Base-by-base conservation (phyloP, 2,329 filamentous ascomycete species). In the Mollisia scopiformis region DNA sequence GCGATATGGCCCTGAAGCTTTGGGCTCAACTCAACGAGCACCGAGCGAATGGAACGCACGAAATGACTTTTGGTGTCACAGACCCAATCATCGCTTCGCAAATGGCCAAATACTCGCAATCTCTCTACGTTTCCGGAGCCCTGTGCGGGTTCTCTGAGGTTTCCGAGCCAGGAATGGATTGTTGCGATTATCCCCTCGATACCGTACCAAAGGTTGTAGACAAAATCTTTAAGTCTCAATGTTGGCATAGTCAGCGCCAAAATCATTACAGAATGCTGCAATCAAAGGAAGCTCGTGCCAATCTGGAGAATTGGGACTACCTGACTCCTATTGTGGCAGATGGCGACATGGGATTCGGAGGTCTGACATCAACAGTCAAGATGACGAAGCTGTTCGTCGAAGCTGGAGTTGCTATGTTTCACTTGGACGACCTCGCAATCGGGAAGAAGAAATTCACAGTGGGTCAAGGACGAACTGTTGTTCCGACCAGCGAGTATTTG, bases 391-490 rank as follows among this genome's bases (percentile, higher is more conserved):
- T 72, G n/a, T 78, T 79, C 58, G 76, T 78, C n/a, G 77, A 78
- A 47, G 71, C 73, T 14, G 77, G 77, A 6, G 77, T 77, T 1
- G 77, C 77, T 10, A 77, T 77, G 73, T 76, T 79, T 47, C 77
- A 79, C 55, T 70, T 79, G 3, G 77, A 79, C 57, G 77, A 79
- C 58, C 66, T 79, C 30, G 77, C 77, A 0, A 75, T 78, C 23
- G 77, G 77, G 6, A 71, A 78, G 66, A 78, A 79, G 68, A 79
- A 78, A 64, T 79, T 78, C 55, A 79, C 76, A 1, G 71, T 75
- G 16, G 76, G 76, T 0, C 70, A 78, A 55, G 76, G 76, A 2
- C 67, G 75, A 5, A 78, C 77, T 0, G 69, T 79, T 0, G 74
- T 79, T 4, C 75, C 77, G 2, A 78, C 75, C 0, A 72, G 69